Base-by-base conservation (phyloP, 257 asterid genomes). In the Penstemon newberryi region DNA sequence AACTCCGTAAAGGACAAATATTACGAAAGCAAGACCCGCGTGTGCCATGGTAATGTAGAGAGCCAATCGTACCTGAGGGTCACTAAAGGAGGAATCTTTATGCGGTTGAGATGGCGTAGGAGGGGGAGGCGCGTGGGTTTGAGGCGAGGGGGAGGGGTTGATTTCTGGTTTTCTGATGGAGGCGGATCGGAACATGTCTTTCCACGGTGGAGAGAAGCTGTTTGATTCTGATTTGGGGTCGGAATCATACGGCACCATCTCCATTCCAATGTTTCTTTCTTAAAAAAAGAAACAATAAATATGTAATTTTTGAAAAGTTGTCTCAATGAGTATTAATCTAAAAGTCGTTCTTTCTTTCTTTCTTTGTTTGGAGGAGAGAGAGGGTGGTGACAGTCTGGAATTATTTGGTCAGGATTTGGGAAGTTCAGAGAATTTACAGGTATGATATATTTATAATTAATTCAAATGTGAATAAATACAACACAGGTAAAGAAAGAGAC, bases 21-120 rank as follows among this genome's bases (percentile, higher is more conserved):
- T 63, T 8, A 84, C 66, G 74, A 94, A 80, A 25, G 90, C 96
- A 12, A 94, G 76, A 4, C 96, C 96, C 10, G 91, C 96, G 73
- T 94, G 97, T 13, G 99, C 99, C 97, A 94, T 89, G 78, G 99
- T 84, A 80, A 91, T 94, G 84, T 86, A 94, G 65, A 94, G 83
- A 45, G 99, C 96, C 39, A 94, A 86, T 70, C 99, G 86, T 63
- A 91, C 96, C 97, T 94, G 97, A 11, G 96, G 93, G 37, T 94
- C 97, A 51, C 59, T 55, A 59, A 88, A 82, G 62, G 81, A 70
- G 57, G 92, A 74, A 36, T 38, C 73, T 19, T 37, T 53, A 6
- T 66, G 77, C 4, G 68, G 72, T 42, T 55, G 66, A 4, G 70
- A 12, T 19, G 68, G 13, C 38, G 76, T 10, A 12, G 78, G 10